Percentiles rank a stretch among this genome's conserved stretches.
Evolutionary conservation across 176 grass and related monocot genomes (phyloP).

Genomic region (Miscanthus lutarioriparius): DNA sequence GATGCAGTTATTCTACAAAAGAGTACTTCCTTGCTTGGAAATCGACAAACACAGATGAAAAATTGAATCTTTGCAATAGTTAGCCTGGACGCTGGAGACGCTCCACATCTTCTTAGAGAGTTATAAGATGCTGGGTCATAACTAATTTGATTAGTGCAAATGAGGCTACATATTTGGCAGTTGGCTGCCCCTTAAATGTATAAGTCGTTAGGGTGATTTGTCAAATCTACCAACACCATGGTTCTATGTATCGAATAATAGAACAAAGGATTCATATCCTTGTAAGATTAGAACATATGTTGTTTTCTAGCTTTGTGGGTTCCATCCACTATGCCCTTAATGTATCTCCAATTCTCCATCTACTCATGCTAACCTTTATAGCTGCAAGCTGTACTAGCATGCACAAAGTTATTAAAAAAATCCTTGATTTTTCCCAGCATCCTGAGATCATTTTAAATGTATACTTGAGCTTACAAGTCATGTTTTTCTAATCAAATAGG

Average conservation of each 20-base stretch:
- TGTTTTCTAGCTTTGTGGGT: neutral
- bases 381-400: neutral
- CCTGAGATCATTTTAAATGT: neutral
- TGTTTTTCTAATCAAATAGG: conserved; percentile 44
- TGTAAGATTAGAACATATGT: neutral
- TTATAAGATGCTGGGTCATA: neutral
- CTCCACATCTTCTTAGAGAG: neutral
- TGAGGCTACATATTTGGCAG: neutral
- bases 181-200: neutral
- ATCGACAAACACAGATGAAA: neutral
- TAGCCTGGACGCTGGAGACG: neutral
- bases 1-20: neutral
- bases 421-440: neutral
- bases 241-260: neutral
- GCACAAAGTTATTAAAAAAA: neutral
- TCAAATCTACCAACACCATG: neutral
- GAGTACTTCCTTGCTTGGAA: neutral
- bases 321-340: neutral
- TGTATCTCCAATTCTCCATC: neutral
- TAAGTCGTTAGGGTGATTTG: neutral
- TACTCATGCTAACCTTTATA: neutral
- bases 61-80: neutral
- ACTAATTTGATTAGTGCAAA: neutral
- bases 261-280: neutral
- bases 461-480: neutral